Conservation (phyloP, 331 rosid species). For the Dryas integrifolia region DNA sequence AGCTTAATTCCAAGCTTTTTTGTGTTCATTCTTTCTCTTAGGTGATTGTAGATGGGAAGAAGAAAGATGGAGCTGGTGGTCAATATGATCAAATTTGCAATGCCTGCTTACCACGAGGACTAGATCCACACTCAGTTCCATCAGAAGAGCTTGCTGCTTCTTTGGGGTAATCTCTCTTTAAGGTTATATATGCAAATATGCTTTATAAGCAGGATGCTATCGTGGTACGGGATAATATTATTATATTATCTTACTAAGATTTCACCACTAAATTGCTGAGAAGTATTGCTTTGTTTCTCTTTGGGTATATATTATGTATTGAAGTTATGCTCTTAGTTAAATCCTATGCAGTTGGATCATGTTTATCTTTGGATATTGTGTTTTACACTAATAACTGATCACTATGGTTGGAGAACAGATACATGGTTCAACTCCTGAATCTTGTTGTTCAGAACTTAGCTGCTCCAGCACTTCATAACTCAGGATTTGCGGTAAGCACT, state of each 20-base stretch:
- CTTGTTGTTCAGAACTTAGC: constrained; percentile 83
- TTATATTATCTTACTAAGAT: constrained; percentile 13
- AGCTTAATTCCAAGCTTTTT: neutral
- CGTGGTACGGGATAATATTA: neutral
- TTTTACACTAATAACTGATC: constrained; percentile 27
- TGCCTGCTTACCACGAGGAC: constrained; percentile 84
- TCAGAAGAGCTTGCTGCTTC: constrained; percentile 94
- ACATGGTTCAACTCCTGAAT: constrained; percentile 94
- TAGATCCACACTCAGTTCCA: constrained; percentile 89
- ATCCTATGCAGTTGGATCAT: constrained; percentile 1
- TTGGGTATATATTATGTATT: constrained; percentile 23
- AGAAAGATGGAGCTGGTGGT: constrained; percentile 51
- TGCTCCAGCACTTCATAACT: constrained; percentile 94
- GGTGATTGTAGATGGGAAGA: constrained; percentile 65
- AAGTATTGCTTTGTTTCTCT: neutral
- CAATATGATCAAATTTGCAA: constrained; percentile 88
- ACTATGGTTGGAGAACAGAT: constrained; percentile 54
- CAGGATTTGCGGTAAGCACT: constrained; percentile 94
- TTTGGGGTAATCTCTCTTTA: constrained; percentile 57
- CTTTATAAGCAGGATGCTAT: constrained; percentile 3
- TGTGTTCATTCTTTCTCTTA: constrained; percentile 31
- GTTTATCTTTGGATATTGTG: constrained; percentile 17
- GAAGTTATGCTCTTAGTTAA: neutral
- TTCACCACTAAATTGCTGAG: constrained; percentile 20
- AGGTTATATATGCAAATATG: constrained; percentile 3